A percentile compares a stretch with the other conserved stretches of the same genome.
phyloP scores from a whole-genome alignment of 768 basidiomycete genomes.

The Lactarius sp. region DNA sequence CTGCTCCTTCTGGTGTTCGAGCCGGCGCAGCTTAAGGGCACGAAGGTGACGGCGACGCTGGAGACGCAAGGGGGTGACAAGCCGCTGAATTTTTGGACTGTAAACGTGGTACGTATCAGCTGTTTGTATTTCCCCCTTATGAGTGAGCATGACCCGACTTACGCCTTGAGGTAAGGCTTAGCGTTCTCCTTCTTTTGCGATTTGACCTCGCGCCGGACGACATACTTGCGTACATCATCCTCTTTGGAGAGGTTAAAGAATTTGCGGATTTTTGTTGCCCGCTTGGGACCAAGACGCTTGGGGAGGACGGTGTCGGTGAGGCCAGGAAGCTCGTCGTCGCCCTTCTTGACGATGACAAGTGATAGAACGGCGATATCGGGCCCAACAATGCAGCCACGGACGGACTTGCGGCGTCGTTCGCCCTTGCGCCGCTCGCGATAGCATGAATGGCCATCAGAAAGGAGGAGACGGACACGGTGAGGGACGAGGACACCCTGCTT shows the following conservation, averaged over 20 bases:
- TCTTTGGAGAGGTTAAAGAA: constrained; percentile 99
- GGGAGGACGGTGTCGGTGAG: constrained; percentile 90
- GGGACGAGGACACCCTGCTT: constrained; percentile 98
- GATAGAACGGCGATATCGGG: constrained; percentile 94
- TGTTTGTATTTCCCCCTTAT: constrained; percentile 1
- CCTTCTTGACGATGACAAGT: constrained; percentile 94
- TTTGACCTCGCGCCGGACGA: constrained; percentile 87
- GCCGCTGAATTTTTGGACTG: constrained; percentile 94
- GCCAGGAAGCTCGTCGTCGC: constrained; percentile 83
- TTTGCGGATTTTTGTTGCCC: constrained; percentile 92
- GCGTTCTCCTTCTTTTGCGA: constrained; percentile 83
- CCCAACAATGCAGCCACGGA: constrained; percentile 96
- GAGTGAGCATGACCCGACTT: constrained; percentile 34
- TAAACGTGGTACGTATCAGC: background rate
- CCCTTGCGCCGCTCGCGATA: constrained; percentile 88
- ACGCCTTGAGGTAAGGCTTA: constrained; percentile 98
- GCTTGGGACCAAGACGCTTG: constrained; percentile 95
- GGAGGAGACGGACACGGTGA: constrained; percentile 88
- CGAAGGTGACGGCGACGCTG: constrained; percentile 93
- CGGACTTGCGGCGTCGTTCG: constrained; percentile 98
- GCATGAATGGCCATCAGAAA: constrained; percentile 96
- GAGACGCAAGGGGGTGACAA: constrained; percentile 91
- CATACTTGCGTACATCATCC: constrained; percentile 98
- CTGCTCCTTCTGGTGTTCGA: constrained; percentile 92
- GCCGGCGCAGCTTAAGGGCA: constrained; percentile 80